Base-by-base conservation (phyloP, 2,329 filamentous ascomycete species). In the Cadophora sp. region DNA sequence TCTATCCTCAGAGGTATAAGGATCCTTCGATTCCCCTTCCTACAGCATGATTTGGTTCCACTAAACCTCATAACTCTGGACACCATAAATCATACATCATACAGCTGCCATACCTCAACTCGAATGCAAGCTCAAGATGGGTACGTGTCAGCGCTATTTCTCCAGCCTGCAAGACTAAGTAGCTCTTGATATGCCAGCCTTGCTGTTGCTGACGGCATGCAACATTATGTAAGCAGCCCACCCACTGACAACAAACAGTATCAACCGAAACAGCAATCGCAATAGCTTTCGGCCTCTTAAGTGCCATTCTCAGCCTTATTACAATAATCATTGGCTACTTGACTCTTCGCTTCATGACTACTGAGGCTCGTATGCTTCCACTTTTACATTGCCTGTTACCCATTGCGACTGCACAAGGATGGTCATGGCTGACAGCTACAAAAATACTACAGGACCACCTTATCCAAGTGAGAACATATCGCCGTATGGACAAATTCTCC, bases 231-330 rank as follows among this genome's bases (percentile, higher is more conserved):
- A 12, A n/a, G 19, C 16, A 46, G 3, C 16, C 4, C 2, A 46
- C 19, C 9, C 4, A 22, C 43, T 46, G 19, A 46, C 19, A 22
- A 6, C 22, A 46, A n/a, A 46, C 19, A 60, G 61, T 53, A 46
- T 55, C 46, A 16, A 22, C 55, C n/a, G 66, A 65, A 22, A 56
- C 55, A 37, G 50, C 37, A 6, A 37, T 65, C n/a, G 34, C 40
- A 11, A 65, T 65, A 27, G 16, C 63, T 12, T 65, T 65, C 12
- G 63, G 63, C 11, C 40, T 65, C 11, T 8, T 65, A 12, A 60
- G 63, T 26, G 31, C 48, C 3, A 9, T 56, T 19, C 56, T 65
- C 6, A 51, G 55, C n/a, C 27, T 65, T 2, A 5, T 50, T n/a
- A 31, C 53, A 2, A 51, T 65, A 9, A 11, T 24, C 4, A 60